These are phyloP conservation scores for Panicum miliaceum DNA, from an alignment of 176 grass and related monocot species.

Conservation along the genomic window DNA sequence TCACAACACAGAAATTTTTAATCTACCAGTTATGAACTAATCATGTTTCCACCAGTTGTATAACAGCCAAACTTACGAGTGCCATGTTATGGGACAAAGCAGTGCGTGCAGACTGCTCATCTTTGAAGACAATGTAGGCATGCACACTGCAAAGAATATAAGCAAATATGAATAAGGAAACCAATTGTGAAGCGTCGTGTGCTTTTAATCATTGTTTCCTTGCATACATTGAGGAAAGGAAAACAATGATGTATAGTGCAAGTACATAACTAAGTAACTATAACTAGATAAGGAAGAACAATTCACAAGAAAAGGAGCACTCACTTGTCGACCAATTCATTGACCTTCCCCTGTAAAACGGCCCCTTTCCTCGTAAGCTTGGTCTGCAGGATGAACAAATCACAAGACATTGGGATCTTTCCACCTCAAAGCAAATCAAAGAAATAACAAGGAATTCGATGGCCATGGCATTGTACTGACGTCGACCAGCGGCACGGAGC, in stretches of 20 bases:
- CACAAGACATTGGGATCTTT: background rate
- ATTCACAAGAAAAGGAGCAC: background rate
- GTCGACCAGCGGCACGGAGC: slow-evolving; percentile 83
- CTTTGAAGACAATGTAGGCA: slow-evolving; percentile 97
- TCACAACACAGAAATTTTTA: background rate
- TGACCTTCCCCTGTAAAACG: slow-evolving; percentile 70
- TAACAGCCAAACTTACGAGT: slow-evolving; percentile 44
- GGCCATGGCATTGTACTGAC: slow-evolving; percentile 51
- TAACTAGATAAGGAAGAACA: slow-evolving; percentile 6
- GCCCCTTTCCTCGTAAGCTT: slow-evolving; percentile 83
- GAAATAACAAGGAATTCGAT: background rate
- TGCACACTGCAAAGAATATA: slow-evolving; percentile 69
- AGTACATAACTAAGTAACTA: background rate
- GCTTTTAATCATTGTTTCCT: background rate
- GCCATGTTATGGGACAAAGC: slow-evolving; percentile 90
- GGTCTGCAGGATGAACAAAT: slow-evolving; percentile 56
- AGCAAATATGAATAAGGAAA: slow-evolving; percentile 10
- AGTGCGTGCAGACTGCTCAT: slow-evolving; percentile 60
- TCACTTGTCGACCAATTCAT: slow-evolving; percentile 73
- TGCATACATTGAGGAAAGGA: background rate
- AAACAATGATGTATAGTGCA: background rate
- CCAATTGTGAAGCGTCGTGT: background rate
- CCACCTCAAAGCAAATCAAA: background rate
- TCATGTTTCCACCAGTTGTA: slow-evolving; percentile 13
- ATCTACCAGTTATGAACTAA: background rate